Evolutionary conservation across 116 monocot species (phyloP).

Genomic region (Posidonia oceanica): DNA sequence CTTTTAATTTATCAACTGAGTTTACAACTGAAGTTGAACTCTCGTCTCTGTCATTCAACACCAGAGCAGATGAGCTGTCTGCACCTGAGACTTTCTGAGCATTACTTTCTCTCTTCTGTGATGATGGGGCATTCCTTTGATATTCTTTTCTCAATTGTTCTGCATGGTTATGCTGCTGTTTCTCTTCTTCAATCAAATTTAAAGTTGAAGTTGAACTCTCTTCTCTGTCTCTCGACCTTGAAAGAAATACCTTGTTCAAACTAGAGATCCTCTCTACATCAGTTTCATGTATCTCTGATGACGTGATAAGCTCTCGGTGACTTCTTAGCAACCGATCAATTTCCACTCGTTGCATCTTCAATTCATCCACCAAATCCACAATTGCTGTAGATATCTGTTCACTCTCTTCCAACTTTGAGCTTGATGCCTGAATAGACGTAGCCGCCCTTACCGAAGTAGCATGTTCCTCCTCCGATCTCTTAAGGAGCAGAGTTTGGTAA

Average conservation of each 20-base stretch:
- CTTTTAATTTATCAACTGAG: background rate
- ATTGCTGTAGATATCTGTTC: constrained; percentile 8
- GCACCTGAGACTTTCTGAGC: background rate
- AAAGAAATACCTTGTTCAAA: constrained; percentile 3
- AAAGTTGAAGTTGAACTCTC: background rate
- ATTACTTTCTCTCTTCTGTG: constrained; percentile 9
- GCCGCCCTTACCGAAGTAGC: background rate
- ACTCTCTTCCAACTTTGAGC: constrained; percentile 4
- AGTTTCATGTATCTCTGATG: constrained; percentile 8
- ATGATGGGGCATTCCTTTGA: constrained; percentile 11
- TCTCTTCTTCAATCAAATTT: constrained; percentile 1
- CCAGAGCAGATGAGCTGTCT: background rate
- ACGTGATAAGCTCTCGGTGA: constrained; percentile 15
- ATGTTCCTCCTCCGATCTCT: constrained; percentile 2
- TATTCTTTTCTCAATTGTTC: constrained; percentile 5
- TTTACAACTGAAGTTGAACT: constrained; percentile 4
- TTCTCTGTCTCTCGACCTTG: constrained; percentile 4
- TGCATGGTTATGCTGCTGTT: no score
- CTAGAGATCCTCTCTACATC: constrained; percentile 4
- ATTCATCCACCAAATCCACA: constrained; percentile 16
- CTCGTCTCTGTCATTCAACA: constrained; percentile 1
- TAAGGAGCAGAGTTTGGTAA: constrained; percentile 10
- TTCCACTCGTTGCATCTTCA: constrained; percentile 13
- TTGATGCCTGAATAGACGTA: background rate
- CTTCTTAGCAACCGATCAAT: constrained; percentile 23